Percentiles rank a stretch among this genome's conserved stretches.
phyloP scores from a whole-genome alignment of 108 stramenopile genomes.

The Skeletonema potamos region DNA sequence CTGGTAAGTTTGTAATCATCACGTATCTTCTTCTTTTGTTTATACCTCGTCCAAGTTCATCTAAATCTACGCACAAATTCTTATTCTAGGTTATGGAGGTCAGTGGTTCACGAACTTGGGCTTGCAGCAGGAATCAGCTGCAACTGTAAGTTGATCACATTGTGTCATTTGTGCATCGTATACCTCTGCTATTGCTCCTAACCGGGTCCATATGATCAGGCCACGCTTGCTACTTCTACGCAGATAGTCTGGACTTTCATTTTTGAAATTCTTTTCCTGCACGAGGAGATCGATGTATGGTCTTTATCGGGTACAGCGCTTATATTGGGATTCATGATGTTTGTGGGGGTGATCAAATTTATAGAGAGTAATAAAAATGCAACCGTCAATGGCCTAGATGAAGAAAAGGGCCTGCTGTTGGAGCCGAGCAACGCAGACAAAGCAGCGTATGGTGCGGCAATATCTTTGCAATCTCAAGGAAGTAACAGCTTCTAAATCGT shows the following conservation, averaged over 20 bases:
- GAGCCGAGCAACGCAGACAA: slow-evolving; percentile 6
- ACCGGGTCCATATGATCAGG: slow-evolving; percentile 5
- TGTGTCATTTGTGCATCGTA: neutral
- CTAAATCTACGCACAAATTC: too few species aligned
- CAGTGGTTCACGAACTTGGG: slow-evolving; percentile 48
- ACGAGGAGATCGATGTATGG: slow-evolving; percentile 32
- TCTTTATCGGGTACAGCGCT: slow-evolving; percentile 32
- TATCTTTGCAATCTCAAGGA: neutral
- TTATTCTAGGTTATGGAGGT: slow-evolving; percentile 27
- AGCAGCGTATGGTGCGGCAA: neutral
- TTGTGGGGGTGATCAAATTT: slow-evolving; percentile 31
- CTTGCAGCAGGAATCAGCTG: slow-evolving; percentile 35
- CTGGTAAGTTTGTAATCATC: neutral
- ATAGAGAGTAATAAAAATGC: slow-evolving; percentile 18
- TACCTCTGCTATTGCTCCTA: neutral
- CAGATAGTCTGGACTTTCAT: slow-evolving; percentile 49
- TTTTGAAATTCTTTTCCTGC: slow-evolving; percentile 38
- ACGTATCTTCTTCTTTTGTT: too few species aligned
- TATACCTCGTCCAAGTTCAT: too few species aligned
- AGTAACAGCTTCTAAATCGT: neutral
- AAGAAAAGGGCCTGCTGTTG: slow-evolving; percentile 9
- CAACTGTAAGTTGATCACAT: slow-evolving; percentile 20
- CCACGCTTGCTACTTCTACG: slow-evolving; percentile 43
- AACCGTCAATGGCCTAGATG: neutral
- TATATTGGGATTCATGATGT: slow-evolving; percentile 44